phyloP scores from a whole-genome alignment of 768 basidiomycete species.

The Suillus cothurnatus region DNA sequence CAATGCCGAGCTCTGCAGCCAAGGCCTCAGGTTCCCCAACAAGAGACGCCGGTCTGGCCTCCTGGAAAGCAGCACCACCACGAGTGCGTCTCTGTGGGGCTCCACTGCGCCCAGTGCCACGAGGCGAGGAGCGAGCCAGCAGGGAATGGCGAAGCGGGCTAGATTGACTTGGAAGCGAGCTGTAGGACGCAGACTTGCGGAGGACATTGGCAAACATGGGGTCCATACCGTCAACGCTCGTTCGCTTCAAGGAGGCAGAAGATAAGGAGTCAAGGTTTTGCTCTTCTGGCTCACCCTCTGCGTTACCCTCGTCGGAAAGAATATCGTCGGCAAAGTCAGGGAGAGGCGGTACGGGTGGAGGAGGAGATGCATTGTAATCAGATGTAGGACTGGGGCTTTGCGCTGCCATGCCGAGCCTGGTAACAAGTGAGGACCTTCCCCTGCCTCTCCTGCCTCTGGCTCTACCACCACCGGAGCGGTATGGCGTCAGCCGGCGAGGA shows the following conservation, averaged over 20 bases:
- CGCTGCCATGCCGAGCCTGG: slow-evolving; percentile 62
- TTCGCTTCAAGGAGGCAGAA: slow-evolving; percentile 55
- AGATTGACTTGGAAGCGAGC: slow-evolving; percentile 44
- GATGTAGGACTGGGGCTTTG: slow-evolving; percentile 51
- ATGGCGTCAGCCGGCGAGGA: slow-evolving; percentile 53
- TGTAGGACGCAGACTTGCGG: slow-evolving; percentile 50
- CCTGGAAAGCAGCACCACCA: slow-evolving; percentile 70
- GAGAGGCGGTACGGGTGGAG: slow-evolving; percentile 36
- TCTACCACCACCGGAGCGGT: slow-evolving; percentile 48
- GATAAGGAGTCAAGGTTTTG: slow-evolving; percentile 42
- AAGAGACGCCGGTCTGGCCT: slow-evolving; percentile 69
- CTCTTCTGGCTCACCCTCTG: slow-evolving; percentile 22
- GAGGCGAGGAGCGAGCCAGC: slow-evolving; percentile 44
- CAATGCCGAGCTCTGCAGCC: slow-evolving; percentile 62
- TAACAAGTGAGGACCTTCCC: slow-evolving; percentile 56
- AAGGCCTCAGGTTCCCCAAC: slow-evolving; percentile 74
- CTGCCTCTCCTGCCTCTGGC: slow-evolving; percentile 55
- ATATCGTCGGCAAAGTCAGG: slow-evolving; percentile 29
- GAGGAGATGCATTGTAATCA: slow-evolving; percentile 38
- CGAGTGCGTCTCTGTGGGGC: slow-evolving; percentile 54
- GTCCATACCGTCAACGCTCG: slow-evolving; percentile 86
- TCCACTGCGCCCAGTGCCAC: slow-evolving; percentile 41
- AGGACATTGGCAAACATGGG: slow-evolving; percentile 82
- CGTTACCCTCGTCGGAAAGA: slow-evolving; percentile 26
- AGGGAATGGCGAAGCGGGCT: slow-evolving; percentile 67